Evolutionary conservation across 441 rosid species (phyloP).

Genomic region (Gossypium schwendimanii): DNA sequence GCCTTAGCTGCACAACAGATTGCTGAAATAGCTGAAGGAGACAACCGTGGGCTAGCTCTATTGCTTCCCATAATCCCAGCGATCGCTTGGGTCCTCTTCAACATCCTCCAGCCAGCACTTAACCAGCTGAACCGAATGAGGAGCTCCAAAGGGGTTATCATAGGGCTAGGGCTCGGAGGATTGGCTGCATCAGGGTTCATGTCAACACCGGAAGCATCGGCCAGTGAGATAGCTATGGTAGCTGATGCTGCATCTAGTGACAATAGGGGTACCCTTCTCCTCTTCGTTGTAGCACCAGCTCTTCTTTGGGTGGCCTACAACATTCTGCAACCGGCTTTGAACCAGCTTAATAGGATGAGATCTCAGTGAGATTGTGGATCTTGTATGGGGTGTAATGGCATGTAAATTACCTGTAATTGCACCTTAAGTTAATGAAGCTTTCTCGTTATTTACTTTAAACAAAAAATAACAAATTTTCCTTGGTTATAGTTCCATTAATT

Average conservation of each 20-base stretch:
- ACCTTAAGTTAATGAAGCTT: conserved; percentile 6
- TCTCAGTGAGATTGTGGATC: conserved; percentile 16
- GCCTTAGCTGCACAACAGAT: conserved; percentile 81
- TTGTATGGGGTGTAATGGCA: neutral
- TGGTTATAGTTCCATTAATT: neutral
- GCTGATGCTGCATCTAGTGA: conserved; percentile 48
- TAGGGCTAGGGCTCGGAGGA: conserved; percentile 72
- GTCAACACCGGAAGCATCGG: conserved; percentile 44
- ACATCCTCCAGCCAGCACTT: conserved; percentile 84
- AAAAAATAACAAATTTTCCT: neutral
- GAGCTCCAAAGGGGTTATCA: conserved; percentile 45
- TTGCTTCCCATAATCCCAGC: conserved; percentile 79
- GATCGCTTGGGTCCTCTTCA: conserved; percentile 82
- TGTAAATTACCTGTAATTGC: conserved; percentile 6
- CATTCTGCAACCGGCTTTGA: conserved; percentile 55
- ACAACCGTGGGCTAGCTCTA: conserved; percentile 79
- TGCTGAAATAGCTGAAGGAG: conserved; percentile 67
- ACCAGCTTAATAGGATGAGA: conserved; percentile 54
- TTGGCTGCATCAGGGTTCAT: conserved; percentile 46
- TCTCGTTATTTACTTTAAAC: neutral
- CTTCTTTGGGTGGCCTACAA: conserved; percentile 52
- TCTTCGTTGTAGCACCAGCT: conserved; percentile 47
- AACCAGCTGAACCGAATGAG: conserved; percentile 80
- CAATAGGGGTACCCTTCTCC: conserved; percentile 53
- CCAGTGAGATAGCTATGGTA: conserved; percentile 32